phyloP scores from a whole-genome alignment of 345 rosid genomes.

The Carallia pectinifolia region DNA sequence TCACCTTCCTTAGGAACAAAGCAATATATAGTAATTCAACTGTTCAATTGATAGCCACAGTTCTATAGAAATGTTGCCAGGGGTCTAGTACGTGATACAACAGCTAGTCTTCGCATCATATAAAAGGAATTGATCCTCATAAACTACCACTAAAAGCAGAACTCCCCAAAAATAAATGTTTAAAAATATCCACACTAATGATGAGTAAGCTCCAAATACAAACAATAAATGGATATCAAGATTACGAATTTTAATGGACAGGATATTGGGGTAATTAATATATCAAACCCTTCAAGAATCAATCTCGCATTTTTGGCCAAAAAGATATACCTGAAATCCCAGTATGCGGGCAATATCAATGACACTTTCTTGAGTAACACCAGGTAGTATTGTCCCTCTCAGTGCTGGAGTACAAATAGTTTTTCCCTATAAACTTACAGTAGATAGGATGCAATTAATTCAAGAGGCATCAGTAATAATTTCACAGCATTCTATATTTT shows the following conservation, averaged over 20 bases:
- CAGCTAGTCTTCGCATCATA: not conserved
- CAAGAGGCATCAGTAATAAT: not conserved
- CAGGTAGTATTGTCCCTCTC: slow-evolving; percentile 32
- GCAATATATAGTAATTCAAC: no score
- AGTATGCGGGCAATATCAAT: slow-evolving; percentile 27
- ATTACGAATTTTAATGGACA: not conserved
- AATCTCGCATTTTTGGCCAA: not conserved
- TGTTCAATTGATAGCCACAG: no score
- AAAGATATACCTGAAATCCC: slow-evolving; percentile 28
- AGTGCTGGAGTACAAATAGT: slow-evolving; percentile 31
- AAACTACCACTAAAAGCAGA: not conserved
- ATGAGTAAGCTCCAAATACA: not conserved
- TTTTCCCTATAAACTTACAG: slow-evolving; percentile 19
- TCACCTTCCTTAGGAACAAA: no score
- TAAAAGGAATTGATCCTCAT: not conserved
- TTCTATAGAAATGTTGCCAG: no score
- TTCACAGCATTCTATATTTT: no score
- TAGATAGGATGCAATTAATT: not conserved
- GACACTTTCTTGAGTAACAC: slow-evolving; percentile 30
- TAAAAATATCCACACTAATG: not conserved
- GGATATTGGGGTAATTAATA: not conserved
- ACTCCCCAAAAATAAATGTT: not conserved
- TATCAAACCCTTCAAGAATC: not conserved
- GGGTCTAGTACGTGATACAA: no score
- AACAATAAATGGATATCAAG: not conserved